Evolutionary conservation across 2,329 filamentous ascomycete genomes (phyloP), one percentile per base, ranked within the genome.

Genomic region (Aspergillus uvarum): DNA sequence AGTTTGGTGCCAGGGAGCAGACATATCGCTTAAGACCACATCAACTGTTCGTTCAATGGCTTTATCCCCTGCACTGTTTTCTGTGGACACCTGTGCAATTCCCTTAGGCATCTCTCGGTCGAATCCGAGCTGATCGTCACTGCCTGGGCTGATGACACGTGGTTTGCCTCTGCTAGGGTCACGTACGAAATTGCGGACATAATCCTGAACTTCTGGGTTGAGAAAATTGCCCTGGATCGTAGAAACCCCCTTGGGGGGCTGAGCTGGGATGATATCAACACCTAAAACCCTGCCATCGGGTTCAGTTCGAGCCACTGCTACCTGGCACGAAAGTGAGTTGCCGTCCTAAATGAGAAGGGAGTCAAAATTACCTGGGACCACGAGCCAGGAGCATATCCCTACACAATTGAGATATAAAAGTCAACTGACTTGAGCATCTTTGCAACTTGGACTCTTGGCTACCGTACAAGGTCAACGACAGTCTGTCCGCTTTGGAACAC

Each of bases 1-100:
- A 56, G 85, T 90, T 81, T 91, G 90, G 70, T 87, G 83, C 92
- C 92, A 97, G 89, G 95, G 93, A 84, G 84, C 94, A 86, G 88
- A 99, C 95, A 99, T 99, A 85, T 99, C 95, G 87, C 92, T 96
- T 74, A 99, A 82, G 74, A 99, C 91, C 73, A 99, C 86, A 79
- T 98, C 91, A 65, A 97, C 93, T 71, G 85, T 85, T 71, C 84
- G 83, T 63, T 42, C 35, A 10, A 21, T 22, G 21, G 50, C 51
- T 5, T 22, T 5, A 44, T 19, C n/a, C 35, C 26, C 21, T 51
- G 42, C n/a, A 22, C 16, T 32, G 24, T 12, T 12, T 42, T 53
- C 47, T 29, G 32, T 56, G 10, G 35, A 51, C 57, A 22, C 35
- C 5, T 14, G 38, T 22, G 10, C 38, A 44, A 44, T 44, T 16